Conservation (phyloP, 306 rosid genomes). For the Dalbergia cultrata region DNA sequence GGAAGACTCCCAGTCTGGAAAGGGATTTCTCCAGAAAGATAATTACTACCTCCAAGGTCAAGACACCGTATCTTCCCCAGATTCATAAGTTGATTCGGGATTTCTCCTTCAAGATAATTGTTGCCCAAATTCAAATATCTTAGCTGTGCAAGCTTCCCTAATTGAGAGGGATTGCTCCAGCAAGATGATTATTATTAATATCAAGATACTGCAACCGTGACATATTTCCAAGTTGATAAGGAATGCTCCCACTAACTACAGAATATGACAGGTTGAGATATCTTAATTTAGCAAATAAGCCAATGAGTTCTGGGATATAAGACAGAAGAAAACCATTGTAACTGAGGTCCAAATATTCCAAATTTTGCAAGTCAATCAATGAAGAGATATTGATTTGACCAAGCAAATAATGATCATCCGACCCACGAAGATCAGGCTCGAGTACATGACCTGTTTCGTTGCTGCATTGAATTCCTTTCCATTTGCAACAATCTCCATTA, state of each 20-base stretch:
- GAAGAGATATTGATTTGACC: background rate
- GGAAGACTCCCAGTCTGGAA: constrained; percentile 5
- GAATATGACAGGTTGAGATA: constrained; percentile 14
- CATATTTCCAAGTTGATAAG: constrained; percentile 15
- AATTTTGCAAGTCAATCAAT: background rate
- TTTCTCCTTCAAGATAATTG: background rate
- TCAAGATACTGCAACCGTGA: background rate
- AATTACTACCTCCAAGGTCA: background rate
- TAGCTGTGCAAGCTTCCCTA: background rate
- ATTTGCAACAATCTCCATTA: constrained; percentile 17
- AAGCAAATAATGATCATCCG: rapidly evolving
- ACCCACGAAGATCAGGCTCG: background rate
- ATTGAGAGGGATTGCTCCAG: background rate
- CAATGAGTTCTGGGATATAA: background rate
- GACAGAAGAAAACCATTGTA: rapidly evolving
- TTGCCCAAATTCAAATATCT: background rate
- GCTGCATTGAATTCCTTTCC: constrained; percentile 4
- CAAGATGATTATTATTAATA: background rate
- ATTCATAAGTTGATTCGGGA: constrained; percentile 16
- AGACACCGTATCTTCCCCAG: background rate
- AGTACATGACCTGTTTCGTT: background rate
- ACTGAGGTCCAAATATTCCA: constrained; percentile 40
- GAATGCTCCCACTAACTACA: background rate
- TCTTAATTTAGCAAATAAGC: background rate
- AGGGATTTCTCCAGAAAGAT: constrained; percentile 9